Base-by-base conservation (phyloP, 352 stramenopile species). In the Blastocystis hominis region DNA sequence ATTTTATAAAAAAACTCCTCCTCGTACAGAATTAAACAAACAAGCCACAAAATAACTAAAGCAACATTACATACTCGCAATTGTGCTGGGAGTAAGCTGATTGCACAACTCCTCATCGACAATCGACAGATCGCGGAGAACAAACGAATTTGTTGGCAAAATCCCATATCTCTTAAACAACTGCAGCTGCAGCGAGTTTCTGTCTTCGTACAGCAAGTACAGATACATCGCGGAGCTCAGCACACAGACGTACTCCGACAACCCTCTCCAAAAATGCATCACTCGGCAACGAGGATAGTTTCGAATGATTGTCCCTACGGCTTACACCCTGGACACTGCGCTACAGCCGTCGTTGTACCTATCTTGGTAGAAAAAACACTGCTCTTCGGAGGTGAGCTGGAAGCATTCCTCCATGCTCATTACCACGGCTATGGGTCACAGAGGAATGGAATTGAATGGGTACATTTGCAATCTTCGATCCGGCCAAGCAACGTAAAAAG, bases 261-360 rank as follows among this genome's bases (percentile, higher is more conserved):
- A 66, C 40, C 72, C 72, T 24, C 72, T 63, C 72, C 72, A 84
- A 47, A 84, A 84, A 46, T 84, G 72, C 72, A 84, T 84, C 7
- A 84, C 72, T n/a, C 24, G 72, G 46, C 72, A 84, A 66, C 72
- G 72, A 66, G 72, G 72, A 69, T 84, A 84, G 56, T 84, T 84
- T 13, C 72, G 72, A 3, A 84, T 36, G 9, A 84, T 30, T 2
- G 72, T 84, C 72, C 72, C 72, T 84, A 44, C 36, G 20, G 6
- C 3, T 84, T 24, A 84, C 34, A 9, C 40, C 55, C 13, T 30
- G 13, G 15, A 0, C 40, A 15, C 1, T 53, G 44, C 55, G 34
- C 20, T 64, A 84, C 72, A 84, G 7, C 72, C 72, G 42, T 84
- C 72, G 17, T 30, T 10, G 36, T 84, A 84, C 30, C 1, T n/a